Percentiles rank a stretch among this genome's conserved stretches.
Conservation (phyloP, 371 early-diverging fungal genomes). For the Mucor velutinosus region DNA sequence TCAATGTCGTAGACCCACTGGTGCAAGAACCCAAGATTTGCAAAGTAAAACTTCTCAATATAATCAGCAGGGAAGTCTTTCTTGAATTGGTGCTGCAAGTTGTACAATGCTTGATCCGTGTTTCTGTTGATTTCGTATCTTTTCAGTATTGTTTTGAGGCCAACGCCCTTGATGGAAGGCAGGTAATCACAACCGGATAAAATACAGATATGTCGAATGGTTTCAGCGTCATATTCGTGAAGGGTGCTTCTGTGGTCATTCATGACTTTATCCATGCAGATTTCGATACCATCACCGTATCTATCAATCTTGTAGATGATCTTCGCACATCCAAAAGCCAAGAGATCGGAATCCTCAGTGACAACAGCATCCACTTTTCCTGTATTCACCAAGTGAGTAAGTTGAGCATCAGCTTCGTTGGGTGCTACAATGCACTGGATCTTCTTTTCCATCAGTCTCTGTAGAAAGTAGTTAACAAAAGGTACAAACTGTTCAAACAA, state of each 20-base stretch:
- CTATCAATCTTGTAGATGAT: slow-evolving; percentile 80
- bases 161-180: slow-evolving; percentile 81
- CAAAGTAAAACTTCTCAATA: slow-evolving; percentile 58
- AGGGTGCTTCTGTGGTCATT: background rate
- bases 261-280: background rate
- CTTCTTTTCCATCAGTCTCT: slow-evolving; percentile 64
- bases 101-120: background rate
- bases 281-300: slow-evolving; percentile 51
- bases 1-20: slow-evolving; percentile 80
- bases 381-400: slow-evolving; percentile 80
- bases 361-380: slow-evolving; percentile 81
- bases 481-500: background rate
- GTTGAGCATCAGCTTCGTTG: slow-evolving; percentile 99
- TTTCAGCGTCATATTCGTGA: background rate
- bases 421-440: slow-evolving; percentile 94
- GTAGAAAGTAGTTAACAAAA: background rate
- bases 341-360: slow-evolving; percentile 97
- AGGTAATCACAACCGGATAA: slow-evolving; percentile 97
- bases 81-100: background rate
- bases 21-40: slow-evolving; percentile 79
- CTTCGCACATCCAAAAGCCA: slow-evolving; percentile 91
- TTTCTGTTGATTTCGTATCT: background rate
- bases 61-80: slow-evolving; percentile 46
- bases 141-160: slow-evolving; percentile 64
- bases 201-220: slow-evolving; percentile 71